Base-by-base conservation (phyloP, 2,329 filamentous ascomycete genomes). In the Cladophialophora exuberans region DNA sequence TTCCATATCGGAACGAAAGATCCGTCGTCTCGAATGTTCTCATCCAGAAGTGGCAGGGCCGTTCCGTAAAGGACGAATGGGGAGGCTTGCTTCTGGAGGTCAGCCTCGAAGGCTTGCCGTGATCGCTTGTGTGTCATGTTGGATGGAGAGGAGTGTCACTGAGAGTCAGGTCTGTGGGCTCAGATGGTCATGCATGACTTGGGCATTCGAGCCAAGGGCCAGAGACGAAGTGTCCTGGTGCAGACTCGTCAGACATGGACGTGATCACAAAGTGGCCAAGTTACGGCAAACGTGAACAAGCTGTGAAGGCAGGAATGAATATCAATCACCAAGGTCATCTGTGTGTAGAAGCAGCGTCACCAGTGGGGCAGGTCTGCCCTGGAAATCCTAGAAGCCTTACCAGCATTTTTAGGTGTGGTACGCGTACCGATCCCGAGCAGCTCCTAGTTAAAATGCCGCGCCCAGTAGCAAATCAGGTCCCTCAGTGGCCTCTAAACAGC, bases 1-100 rank as follows among this genome's bases (percentile, higher is more conserved):
- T 97, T 96, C 91, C 94, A 97, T n/a, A 96, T 75, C 0, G 94
- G 94, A 13, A 96, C 83, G 69, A 92, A 97, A 35, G 89, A 90
- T 59, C 92, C 93, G 76, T 97, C 90, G 71, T 97, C 92, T 65
- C 90, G 86, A 31, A 83, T 79, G 17, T 90, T 83, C 44, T 87
- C 80, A 66, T 96, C 90, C 57, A 84, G 76, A 3, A 89, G 83
- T 1, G 91, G 91, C 13, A 99, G 80, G 6, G 92, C 86, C 2
- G 90, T 96, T 68, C 94, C 94, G 70, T 88, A 96, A 53, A 87
- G 69, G 52, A 87, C 88, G 71, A 85, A 96, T 1, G 89, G 87
- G 11, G 89, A 86, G 67, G 87, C 82, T 55, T 83, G 78, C 53
- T 79, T 76, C 71, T 84, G 79, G 44, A 84, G 74, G 66, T 93